Percentiles rank a stretch among this genome's conserved stretches.
These are phyloP conservation scores for Trichothecium roseum DNA, from an alignment of 2,329 filamentous ascomycete species.

Conservation along the genomic window DNA sequence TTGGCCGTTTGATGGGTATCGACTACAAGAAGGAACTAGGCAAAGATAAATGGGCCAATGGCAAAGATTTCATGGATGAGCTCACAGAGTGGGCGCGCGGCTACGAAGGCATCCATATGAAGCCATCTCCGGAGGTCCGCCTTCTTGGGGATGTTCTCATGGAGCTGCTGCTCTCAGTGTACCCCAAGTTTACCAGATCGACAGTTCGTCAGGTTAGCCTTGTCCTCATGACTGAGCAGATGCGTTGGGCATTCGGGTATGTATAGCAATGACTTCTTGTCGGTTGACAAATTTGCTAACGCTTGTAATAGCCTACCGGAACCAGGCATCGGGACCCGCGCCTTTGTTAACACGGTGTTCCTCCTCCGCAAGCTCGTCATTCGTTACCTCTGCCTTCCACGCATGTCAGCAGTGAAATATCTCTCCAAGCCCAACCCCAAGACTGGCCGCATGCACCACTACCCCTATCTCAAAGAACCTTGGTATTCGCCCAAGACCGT, in stretches of 20 bases:
- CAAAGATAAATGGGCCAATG: slow-evolving; percentile 32
- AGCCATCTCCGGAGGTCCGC: slow-evolving; percentile 37
- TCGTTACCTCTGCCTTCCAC: slow-evolving; percentile 50
- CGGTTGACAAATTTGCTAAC: slow-evolving; percentile 7
- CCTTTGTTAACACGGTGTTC: slow-evolving; percentile 36
- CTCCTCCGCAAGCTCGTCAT: slow-evolving; percentile 42
- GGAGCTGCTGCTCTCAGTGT: slow-evolving; percentile 45
- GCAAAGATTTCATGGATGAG: slow-evolving; percentile 40
- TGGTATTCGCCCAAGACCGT: slow-evolving; percentile 52
- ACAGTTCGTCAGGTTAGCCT: slow-evolving; percentile 40
- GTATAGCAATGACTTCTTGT: slow-evolving; percentile 11
- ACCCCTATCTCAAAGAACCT: slow-evolving; percentile 49
- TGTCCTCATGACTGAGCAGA: slow-evolving; percentile 52
- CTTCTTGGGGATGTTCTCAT: slow-evolving; percentile 48
- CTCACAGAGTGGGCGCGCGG: slow-evolving; percentile 33
- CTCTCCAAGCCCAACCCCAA: slow-evolving; percentile 38
- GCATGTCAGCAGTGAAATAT: slow-evolving; percentile 28
- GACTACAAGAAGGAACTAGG: slow-evolving; percentile 29
- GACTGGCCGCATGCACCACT: slow-evolving; percentile 39
- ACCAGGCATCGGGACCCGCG: slow-evolving; percentile 23
- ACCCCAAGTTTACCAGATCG: slow-evolving; percentile 34
- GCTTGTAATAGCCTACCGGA: slow-evolving; percentile 27
- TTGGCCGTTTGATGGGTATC: slow-evolving; percentile 63
- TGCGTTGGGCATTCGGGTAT: slow-evolving; percentile 56
- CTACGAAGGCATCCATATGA: slow-evolving; percentile 53